A percentile compares a stretch with the other conserved stretches of the same genome.
Conservation (phyloP, 805 yeast genomes). For the Suhomyces xylopsoci region DNA sequence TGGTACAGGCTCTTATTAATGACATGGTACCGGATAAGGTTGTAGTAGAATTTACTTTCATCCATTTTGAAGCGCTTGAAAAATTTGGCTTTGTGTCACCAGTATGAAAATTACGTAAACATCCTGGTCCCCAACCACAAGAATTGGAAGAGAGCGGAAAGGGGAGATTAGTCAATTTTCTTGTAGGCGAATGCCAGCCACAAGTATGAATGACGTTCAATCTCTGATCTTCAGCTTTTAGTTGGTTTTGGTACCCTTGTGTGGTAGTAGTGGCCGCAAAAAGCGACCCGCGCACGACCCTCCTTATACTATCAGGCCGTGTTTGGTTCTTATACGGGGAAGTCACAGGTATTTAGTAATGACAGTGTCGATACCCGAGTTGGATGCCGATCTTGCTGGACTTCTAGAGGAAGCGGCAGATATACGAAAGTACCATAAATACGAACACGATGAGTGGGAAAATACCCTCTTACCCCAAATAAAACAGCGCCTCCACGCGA, state of each 20-base stretch:
- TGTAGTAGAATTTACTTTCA: neutral
- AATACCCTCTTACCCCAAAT: constrained; percentile 9
- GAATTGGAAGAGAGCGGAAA: neutral
- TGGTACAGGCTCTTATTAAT: constrained; percentile 4
- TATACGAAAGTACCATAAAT: neutral
- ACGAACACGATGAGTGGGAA: constrained; percentile 7
- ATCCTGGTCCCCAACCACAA: neutral
- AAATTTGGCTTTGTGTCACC: constrained; percentile 5
- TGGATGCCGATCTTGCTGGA: neutral
- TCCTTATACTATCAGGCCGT: neutral
- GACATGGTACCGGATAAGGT: neutral
- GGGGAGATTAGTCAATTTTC: neutral
- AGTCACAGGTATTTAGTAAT: neutral
- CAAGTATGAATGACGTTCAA: neutral
- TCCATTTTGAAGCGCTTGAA: neutral
- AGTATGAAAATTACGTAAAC: neutral
- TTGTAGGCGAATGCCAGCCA: too few relatives aligned
- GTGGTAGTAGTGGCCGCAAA: neutral
- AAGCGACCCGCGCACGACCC: neutral
- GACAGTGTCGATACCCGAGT: neutral
- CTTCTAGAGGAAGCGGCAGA: constrained; percentile 1
- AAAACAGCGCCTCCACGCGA: constrained; percentile 5
- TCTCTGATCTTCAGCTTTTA: neutral
- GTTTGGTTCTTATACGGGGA: too few relatives aligned
- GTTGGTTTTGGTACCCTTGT: neutral